Evolutionary conservation across 306 rosid species (phyloP).

Genomic region (Quillaja saponaria): DNA sequence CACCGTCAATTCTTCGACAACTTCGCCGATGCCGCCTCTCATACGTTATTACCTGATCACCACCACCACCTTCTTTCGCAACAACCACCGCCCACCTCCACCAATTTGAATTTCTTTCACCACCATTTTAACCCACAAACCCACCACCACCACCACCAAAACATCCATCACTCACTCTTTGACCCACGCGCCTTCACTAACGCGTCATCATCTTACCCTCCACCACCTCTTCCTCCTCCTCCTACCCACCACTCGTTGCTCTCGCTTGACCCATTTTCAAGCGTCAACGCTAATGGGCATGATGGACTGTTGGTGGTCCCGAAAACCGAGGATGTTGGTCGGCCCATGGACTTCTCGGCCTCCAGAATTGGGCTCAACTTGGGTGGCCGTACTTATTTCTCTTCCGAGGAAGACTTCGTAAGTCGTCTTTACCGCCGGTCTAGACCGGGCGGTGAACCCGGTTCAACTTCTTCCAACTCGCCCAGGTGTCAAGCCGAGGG

Average conservation of each 20-base stretch:
- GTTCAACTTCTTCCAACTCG: constrained; percentile 43
- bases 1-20: constrained; percentile 62
- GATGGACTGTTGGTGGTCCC: constrained; percentile 58
- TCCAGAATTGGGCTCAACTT: constrained; percentile 85
- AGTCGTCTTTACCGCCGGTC: constrained; percentile 81
- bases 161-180: constrained; percentile 42
- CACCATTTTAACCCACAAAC: constrained; percentile 27
- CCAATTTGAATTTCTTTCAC: neutral
- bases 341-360: constrained; percentile 59
- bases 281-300: constrained; percentile 30
- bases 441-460: constrained; percentile 50
- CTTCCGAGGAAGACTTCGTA: constrained; percentile 76
- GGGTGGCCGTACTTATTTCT: constrained; percentile 88
- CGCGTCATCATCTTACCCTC: constrained; percentile 44
- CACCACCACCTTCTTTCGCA: constrained; percentile 8
- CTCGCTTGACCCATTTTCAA: constrained; percentile 50
- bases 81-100: constrained; percentile 27
- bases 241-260: constrained; percentile 45
- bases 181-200: constrained; percentile 64
- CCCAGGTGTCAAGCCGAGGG: constrained; percentile 94
- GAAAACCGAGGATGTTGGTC: constrained; percentile 57
- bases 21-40: constrained; percentile 38
- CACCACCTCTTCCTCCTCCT: constrained; percentile 27
- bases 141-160: constrained; percentile 25
- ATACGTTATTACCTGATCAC: constrained; percentile 43